Evolutionary conservation across 164 flowering plant genomes (phyloP), one percentile per base, ranked within the genome.

Genomic region (Litsea cubeba): DNA sequence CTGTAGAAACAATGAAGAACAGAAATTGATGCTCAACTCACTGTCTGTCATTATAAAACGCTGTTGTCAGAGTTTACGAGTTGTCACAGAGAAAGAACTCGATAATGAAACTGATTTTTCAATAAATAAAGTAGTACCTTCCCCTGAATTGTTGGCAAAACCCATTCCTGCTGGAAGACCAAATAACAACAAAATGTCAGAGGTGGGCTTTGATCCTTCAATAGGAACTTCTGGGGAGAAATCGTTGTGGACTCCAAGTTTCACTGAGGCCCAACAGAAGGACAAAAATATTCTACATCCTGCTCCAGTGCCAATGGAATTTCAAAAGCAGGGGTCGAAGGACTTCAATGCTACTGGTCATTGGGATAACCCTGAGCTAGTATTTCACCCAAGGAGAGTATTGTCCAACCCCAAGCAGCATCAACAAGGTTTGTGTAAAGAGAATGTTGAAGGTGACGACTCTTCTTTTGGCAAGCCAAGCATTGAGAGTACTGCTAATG

Each of bases 41-140:
- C 74, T 94, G 81, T 86, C 85, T 32, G 66, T 75, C 14, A 76
- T 79, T 17, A 66, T 88, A 24, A 88, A 86, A 68, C 86, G 82
- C 64, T 80, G 79, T 65, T 88, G 87, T 75, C 76, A 30, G 74
- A 82, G 79, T 68, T 83, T 91, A 66, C 75, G 82, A 69, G 81
- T 87, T 72, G 73, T 88, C 35, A 81, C 86, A 10, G 87, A 87
- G 14, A 77, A 84, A 83, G 93, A 89, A 78, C 73, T 88, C 2
- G 82, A 80, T 75, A 83, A 84, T 72, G 89, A 86, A 72, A 49
- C 74, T 50, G 12, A 28, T 18, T 68, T 72, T 1, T 74, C 68
- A 1, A 67, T 46, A 50, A 67, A 75, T 72, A 82, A 84, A 85
- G 79, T 40, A 70, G 50, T 58, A 23, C 76, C 87, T 76, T 76